Base-by-base conservation (phyloP, 192 early-diverging fungal genomes). In the Chytriomyces confervae region DNA sequence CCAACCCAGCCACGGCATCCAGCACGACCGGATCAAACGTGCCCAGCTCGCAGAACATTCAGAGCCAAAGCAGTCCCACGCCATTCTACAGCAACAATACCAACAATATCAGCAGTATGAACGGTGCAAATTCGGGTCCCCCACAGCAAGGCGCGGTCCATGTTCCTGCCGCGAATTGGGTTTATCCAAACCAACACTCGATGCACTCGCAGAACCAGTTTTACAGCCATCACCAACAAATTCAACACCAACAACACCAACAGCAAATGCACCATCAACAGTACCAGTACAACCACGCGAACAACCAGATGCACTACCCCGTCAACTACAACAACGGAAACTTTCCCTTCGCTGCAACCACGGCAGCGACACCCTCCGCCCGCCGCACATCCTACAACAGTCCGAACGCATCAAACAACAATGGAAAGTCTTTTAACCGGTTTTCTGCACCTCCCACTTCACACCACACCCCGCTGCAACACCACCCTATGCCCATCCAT, bases 181-280 rank as follows among this genome's bases (percentile, higher is more conserved):
- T 18, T 36, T 20, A 27, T 13, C 64, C 5, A 65, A 20, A 23
- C n/a, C n/a, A 43, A 13, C 23, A 46, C n/a, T 23, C 66, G 45
- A 69, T 68, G 49, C 27, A 65, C 63, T 43, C 63, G 2, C 63
- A 65, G 63, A 13, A 65, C 18, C 18, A 27, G 18, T 57, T 57
- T 57, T 11, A 27, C 63, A 13, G 16, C 36, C 24, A 13, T 65
- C 63, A 65, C 63, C 63, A 29, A 27, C 63, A 23, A 23, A 13
- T 20, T 20, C 67, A 49, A 3, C 75, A 77, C n/a, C 75, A 77
- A n/a, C 64, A 71, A 50, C 80, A 77, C 67, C 75, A 69, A n/a
- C 60, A 60, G n/a, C 71, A 73, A 36, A 60, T 44, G 53, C 71
- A 8, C 27, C 65, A 29, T 43, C 24, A 23, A 50, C 27, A 48